Percentiles rank a stretch among this genome's conserved stretches.
Conservation (phyloP, 2,329 filamentous ascomycete genomes). For the Fusarium equiseti region DNA sequence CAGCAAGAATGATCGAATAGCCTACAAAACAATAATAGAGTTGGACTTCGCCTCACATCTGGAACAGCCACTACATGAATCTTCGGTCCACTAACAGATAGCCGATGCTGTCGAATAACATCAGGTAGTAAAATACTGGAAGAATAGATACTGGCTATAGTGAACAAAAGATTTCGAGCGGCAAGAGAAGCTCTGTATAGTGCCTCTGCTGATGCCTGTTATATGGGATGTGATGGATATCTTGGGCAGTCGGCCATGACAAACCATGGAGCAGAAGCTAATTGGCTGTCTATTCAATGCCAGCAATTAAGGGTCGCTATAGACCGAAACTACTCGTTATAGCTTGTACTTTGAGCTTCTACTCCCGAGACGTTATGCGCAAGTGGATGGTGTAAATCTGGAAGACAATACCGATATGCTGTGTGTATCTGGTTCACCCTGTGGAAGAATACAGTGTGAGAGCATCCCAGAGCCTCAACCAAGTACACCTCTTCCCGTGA, state of each 20-base stretch:
- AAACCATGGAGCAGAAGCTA: neutral
- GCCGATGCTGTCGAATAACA: neutral
- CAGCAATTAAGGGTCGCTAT: too few relatives aligned
- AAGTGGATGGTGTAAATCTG: neutral
- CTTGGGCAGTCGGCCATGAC: neutral
- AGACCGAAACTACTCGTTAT: neutral
- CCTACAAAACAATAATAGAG: neutral
- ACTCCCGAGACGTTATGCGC: neutral
- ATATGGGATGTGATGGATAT: neutral
- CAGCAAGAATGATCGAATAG: too few relatives aligned
- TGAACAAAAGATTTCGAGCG: neutral
- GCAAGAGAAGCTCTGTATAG: neutral
- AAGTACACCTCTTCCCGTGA: neutral
- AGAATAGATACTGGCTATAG: too few relatives aligned
- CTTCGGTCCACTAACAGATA: neutral
- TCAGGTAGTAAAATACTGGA: too few relatives aligned
- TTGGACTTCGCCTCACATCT: neutral
- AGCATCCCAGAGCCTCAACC: slow-evolving; percentile 1
- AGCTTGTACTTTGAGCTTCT: neutral
- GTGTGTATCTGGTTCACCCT: neutral
- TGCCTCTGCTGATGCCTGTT: too few relatives aligned
- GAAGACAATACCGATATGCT: neutral
- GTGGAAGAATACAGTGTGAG: neutral
- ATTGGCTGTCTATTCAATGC: neutral
- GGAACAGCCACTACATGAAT: neutral